Conservation (phyloP, 2,329 filamentous ascomycete species). For the Penicillium polonicum region DNA sequence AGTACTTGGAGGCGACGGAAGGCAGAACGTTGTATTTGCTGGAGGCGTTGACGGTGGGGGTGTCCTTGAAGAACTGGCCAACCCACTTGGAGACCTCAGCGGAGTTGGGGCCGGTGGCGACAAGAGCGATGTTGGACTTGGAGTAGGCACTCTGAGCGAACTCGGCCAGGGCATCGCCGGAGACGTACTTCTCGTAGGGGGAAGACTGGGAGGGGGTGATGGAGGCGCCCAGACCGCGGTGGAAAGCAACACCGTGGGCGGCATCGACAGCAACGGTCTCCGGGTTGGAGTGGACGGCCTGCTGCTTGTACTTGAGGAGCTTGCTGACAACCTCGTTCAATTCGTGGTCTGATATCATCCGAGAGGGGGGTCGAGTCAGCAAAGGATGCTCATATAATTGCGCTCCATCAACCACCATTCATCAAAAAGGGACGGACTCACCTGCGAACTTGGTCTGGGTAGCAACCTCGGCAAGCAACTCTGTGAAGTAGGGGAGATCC, state of each 20-base stretch:
- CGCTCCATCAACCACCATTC: conserved; percentile 3
- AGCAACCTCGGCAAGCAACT: conserved; percentile 89
- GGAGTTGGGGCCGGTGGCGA: conserved; percentile 82
- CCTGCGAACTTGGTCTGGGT: conserved; percentile 80
- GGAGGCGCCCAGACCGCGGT: conserved; percentile 82
- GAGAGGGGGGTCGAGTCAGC: conserved; percentile 15
- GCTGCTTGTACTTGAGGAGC: conserved; percentile 74
- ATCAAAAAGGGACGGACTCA: conserved; percentile 37
- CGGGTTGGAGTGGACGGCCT: conserved; percentile 62
- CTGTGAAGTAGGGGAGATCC: conserved; percentile 95
- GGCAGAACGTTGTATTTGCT: conserved; percentile 56
- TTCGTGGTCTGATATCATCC: conserved; percentile 67
- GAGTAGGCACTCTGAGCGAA: conserved; percentile 79
- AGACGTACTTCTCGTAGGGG: conserved; percentile 72
- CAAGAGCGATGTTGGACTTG: conserved; percentile 86
- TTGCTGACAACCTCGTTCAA: conserved; percentile 83
- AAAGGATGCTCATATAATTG: conserved; percentile 4
- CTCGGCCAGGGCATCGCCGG: conserved; percentile 68
- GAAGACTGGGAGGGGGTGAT: conserved; percentile 70
- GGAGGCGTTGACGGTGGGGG: conserved; percentile 54
- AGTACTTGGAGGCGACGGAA: conserved; percentile 75
- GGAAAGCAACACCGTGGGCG: conserved; percentile 84
- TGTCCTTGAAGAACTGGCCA: conserved; percentile 81
- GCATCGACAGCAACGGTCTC: conserved; percentile 77
- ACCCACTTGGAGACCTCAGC: conserved; percentile 83